Evolutionary conservation across 148 eudicot species (phyloP).

Genomic region (Salicornia ramosissima): DNA sequence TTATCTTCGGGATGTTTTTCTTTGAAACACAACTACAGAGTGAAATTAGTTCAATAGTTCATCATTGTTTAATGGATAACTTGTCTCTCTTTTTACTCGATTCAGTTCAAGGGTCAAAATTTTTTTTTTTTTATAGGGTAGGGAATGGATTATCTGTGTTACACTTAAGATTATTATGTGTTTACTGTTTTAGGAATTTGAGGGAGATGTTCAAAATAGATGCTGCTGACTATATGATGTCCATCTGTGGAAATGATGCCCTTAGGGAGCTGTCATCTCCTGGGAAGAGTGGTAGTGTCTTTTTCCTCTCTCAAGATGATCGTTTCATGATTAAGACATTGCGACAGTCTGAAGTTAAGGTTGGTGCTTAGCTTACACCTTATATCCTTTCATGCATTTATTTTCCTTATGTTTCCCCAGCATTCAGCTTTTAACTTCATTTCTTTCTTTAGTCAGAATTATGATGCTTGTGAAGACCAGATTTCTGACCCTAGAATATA

Average conservation of each 20-base stretch:
- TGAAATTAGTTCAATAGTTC: background rate
- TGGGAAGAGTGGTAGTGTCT: slow-evolving; percentile 96
- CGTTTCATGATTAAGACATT: slow-evolving; percentile 98
- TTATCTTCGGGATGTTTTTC: background rate
- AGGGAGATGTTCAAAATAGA: slow-evolving; percentile 97
- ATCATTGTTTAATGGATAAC: background rate
- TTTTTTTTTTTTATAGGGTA: background rate
- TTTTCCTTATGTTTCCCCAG: background rate
- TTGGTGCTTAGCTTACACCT: slow-evolving; percentile 20
- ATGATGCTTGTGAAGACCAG: background rate
- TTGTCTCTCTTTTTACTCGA: background rate
- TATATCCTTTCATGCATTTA: background rate
- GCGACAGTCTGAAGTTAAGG: slow-evolving; percentile 94
- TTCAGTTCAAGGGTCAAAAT: slow-evolving; percentile 2
- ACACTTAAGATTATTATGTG: background rate
- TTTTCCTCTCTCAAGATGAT: slow-evolving; percentile 96
- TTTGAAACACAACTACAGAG: background rate
- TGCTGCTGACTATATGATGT: slow-evolving; percentile 98
- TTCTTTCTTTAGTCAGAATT: background rate
- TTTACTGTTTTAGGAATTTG: slow-evolving; percentile 49
- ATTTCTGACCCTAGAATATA: background rate
- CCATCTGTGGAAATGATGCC: slow-evolving; percentile 96
- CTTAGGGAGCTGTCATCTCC: slow-evolving; percentile 95
- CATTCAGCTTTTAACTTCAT: background rate
- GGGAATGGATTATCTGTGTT: background rate